These are phyloP conservation scores for Primulina huaijiensis DNA, from an alignment of 257 asterid species.

Conservation along the genomic window DNA sequence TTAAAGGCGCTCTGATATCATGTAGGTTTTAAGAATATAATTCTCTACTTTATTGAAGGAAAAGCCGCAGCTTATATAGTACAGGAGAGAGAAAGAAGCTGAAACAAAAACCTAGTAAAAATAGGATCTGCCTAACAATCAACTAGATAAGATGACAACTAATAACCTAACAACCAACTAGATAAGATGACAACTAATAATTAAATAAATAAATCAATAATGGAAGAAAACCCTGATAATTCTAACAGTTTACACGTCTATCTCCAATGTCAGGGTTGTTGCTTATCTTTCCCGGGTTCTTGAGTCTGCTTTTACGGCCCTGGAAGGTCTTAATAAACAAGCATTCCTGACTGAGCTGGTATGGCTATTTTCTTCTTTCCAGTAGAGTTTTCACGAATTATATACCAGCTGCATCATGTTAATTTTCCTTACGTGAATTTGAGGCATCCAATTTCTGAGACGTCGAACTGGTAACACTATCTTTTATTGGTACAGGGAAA, in stretches of 20 bases:
- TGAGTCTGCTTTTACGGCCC: constrained; percentile 94
- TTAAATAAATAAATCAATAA: no score
- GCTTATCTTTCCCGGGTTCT: constrained; percentile 95
- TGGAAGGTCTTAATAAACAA: constrained; percentile 97
- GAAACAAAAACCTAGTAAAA: no score
- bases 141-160: no score
- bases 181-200: no score
- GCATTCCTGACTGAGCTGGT: constrained; percentile 93
- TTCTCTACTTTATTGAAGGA: no score
- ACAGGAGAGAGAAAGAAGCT: no score
- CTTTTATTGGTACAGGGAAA: constrained; percentile 58
- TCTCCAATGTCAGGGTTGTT: constrained; percentile 64
- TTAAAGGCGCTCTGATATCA: no score
- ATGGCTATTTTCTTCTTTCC: constrained; percentile 26
- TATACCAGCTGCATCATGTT: background rate
- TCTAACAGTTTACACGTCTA: constrained; percentile 24
- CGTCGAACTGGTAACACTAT: constrained; percentile 11
- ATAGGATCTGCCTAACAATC: no score
- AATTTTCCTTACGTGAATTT: background rate
- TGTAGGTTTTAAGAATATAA: no score
- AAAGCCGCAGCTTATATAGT: no score
- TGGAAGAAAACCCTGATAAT: no score
- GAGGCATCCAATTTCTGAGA: background rate
- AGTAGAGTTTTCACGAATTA: constrained; percentile 1
- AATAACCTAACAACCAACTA: no score